Percentiles rank a stretch among this genome's conserved stretches.
Evolutionary conservation across 805 yeast genomes (phyloP).

Genomic region (Metschnikowia orientalis): DNA sequence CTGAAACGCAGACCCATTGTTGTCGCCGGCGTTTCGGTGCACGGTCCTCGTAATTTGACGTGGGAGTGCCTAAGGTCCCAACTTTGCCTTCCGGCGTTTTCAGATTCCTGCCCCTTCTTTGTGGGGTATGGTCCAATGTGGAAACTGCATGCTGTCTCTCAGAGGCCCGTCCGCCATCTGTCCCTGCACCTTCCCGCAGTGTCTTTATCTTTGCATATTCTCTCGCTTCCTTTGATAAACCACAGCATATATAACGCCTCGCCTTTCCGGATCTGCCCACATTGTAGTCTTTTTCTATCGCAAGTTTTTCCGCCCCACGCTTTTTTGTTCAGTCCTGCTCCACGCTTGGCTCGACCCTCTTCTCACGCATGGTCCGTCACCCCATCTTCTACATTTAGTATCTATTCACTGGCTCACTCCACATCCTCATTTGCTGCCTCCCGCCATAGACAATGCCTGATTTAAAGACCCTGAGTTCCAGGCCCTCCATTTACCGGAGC

Average conservation of each 20-base stretch:
- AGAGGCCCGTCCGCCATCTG: constrained; percentile 2
- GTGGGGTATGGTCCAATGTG: too few relatives aligned
- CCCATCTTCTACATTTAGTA: neutral
- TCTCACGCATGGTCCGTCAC: neutral
- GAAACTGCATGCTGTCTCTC: too few relatives aligned
- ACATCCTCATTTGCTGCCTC: neutral
- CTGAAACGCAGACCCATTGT: too few relatives aligned
- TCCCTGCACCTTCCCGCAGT: constrained; percentile 1
- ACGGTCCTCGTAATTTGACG: too few relatives aligned
- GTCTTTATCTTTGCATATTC: constrained; percentile 4
- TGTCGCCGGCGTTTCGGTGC: too few relatives aligned
- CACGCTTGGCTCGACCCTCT: neutral
- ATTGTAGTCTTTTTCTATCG: constrained; percentile 2
- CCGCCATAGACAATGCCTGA: constrained; percentile 9
- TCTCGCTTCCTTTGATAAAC: constrained; percentile 3
- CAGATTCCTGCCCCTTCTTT: too few relatives aligned
- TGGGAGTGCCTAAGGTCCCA: too few relatives aligned
- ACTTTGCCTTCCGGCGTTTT: too few relatives aligned
- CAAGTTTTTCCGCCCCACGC: neutral
- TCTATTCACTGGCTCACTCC: neutral
- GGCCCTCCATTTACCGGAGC: constrained; percentile 16
- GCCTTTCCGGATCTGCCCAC: too few relatives aligned
- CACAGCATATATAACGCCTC: constrained; percentile 2
- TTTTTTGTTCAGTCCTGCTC: neutral
- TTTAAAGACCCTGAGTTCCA: constrained; percentile 11